Conservation (phyloP, 176 grass and related monocot genomes). For the Chrysopogon serrulatus region DNA sequence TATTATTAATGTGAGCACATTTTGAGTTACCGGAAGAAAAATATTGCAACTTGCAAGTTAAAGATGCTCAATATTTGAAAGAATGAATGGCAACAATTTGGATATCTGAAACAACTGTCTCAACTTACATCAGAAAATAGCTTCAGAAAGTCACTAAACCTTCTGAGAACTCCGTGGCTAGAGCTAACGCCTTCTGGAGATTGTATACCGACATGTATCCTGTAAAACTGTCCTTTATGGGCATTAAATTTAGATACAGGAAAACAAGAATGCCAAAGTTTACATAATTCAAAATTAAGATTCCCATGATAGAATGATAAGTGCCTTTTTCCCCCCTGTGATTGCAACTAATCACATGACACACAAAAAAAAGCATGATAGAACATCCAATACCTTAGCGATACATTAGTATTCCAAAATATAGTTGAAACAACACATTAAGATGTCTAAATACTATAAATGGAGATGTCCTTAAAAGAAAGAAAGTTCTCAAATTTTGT, state of each 20-base stretch:
- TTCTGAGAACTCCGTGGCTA: conserved; percentile 75
- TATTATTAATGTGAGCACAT: not conserved
- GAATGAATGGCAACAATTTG: conserved; percentile 1
- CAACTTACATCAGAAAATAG: conserved; percentile 83
- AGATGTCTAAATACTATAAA: conserved; percentile 6
- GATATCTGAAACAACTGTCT: not conserved
- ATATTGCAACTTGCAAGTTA: not conserved
- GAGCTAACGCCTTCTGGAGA: conserved; percentile 90
- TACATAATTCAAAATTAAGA: not conserved
- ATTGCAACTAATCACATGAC: not conserved
- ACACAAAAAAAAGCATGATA: not conserved
- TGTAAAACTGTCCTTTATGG: conserved; percentile 99
- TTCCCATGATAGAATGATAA: not conserved
- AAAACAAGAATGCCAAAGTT: conserved; percentile 5
- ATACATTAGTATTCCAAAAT: not conserved
- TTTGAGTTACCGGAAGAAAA: not conserved
- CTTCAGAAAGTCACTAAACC: conserved; percentile 96
- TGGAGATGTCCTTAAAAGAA: not conserved
- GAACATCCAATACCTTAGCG: not conserved
- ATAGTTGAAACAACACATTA: not conserved
- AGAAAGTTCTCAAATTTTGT: not conserved
- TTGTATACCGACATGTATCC: conserved; percentile 96
- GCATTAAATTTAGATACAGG: conserved; percentile 47
- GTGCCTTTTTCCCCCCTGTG: not conserved
- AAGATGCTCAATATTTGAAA: not conserved